Evolutionary conservation across 2,329 filamentous ascomycete genomes (phyloP).

Genomic region (Sordariomycetes sp.): DNA sequence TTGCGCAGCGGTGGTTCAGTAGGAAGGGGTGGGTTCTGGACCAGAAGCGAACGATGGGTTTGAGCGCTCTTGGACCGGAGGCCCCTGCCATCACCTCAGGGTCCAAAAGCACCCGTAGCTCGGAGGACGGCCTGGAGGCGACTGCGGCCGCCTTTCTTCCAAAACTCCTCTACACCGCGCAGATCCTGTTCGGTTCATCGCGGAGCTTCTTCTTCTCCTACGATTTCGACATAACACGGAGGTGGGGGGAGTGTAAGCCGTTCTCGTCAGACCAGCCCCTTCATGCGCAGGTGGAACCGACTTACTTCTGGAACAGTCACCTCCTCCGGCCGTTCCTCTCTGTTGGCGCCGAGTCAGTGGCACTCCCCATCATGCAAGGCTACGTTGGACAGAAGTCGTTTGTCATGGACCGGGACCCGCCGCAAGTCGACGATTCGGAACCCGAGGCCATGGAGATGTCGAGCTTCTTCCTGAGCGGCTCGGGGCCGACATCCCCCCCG

Average conservation of each 20-base stretch:
- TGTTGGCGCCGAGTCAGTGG: conserved; percentile 55
- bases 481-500: conserved; percentile 8
- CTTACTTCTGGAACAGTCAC: conserved; percentile 86
- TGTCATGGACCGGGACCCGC: conserved; percentile 50
- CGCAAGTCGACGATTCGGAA: conserved; percentile 33
- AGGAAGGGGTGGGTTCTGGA: conserved; percentile 67
- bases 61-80: conserved; percentile 32
- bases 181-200: conserved; percentile 70
- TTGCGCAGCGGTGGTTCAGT: conserved; percentile 87
- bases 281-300: conserved; percentile 57
- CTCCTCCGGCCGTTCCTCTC: conserved; percentile 63
- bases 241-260: conserved; percentile 23
- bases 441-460: conserved; percentile 31
- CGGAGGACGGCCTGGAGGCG: conserved; percentile 1
- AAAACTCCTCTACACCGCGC: conserved; percentile 71
- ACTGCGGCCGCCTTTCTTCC: conserved; percentile 49
- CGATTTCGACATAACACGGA: conserved; percentile 79
- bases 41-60: conserved; percentile 54
- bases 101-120: not conserved
- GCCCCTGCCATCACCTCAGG: not conserved
- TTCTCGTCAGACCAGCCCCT: conserved; percentile 33
- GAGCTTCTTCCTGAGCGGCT: conserved; percentile 18
- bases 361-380: conserved; percentile 80
- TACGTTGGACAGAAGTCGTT: conserved; percentile 85
- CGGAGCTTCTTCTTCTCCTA: conserved; percentile 92